Percentiles rank a stretch among this genome's conserved stretches.
Evolutionary conservation across 768 basidiomycete genomes (phyloP).

Genomic region (Auricularia cornea): DNA sequence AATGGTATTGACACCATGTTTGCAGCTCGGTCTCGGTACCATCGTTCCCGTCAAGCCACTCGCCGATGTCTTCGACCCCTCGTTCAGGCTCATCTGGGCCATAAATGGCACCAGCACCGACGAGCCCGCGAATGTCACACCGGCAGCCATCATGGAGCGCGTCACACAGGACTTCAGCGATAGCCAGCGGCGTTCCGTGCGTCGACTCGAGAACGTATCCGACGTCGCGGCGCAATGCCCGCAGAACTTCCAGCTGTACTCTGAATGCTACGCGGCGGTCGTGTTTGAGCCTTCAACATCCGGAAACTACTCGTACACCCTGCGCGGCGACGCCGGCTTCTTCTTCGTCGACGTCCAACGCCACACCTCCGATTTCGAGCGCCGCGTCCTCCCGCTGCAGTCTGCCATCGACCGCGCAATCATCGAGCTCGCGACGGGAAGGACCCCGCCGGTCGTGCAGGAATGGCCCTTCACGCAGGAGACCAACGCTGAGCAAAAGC

Average conservation of each 20-base stretch:
- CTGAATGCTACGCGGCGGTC: constrained; percentile 62
- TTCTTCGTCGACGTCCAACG: constrained; percentile 53
- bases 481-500: constrained; percentile 56
- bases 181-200: constrained; percentile 40
- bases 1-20: neutral
- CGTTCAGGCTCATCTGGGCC: constrained; percentile 51
- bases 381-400: constrained; percentile 60
- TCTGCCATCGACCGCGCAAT: constrained; percentile 72
- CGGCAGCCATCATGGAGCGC: constrained; percentile 46
- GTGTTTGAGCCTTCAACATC: constrained; percentile 37
- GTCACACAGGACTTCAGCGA: constrained; percentile 46
- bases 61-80: constrained; percentile 42
- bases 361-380: constrained; percentile 63
- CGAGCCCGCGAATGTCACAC: constrained; percentile 33
- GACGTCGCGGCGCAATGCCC: constrained; percentile 54
- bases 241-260: constrained; percentile 63
- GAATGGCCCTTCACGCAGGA: constrained; percentile 68
- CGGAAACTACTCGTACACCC: constrained; percentile 40
- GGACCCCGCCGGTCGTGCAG: constrained; percentile 44
- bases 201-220: constrained; percentile 35
- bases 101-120: constrained; percentile 43
- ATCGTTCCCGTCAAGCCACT: constrained; percentile 43
- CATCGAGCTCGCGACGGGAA: constrained; percentile 57
- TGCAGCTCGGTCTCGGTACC: constrained; percentile 41
- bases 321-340: constrained; percentile 59